Percentiles rank a stretch among this genome's conserved stretches.
phyloP scores from a whole-genome alignment of 176 grass and related monocot genomes.

The Calamus simplicifolius region DNA sequence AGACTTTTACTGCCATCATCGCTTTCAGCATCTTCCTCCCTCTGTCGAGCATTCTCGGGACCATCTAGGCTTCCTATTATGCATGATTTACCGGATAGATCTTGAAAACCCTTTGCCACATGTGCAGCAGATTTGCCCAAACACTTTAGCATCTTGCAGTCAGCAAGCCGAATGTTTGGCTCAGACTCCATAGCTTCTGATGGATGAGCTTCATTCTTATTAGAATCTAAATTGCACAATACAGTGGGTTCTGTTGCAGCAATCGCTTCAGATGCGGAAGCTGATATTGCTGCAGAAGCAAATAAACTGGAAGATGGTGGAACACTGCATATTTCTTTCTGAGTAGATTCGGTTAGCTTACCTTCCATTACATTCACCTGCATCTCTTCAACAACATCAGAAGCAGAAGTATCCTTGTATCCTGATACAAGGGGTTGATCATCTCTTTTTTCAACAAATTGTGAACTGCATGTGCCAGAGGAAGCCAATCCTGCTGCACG shows the following conservation, averaged over 20 bases:
- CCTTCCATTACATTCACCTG: not conserved
- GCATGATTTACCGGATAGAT: slow-evolving; percentile 24
- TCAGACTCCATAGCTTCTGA: slow-evolving; percentile 9
- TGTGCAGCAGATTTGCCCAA: slow-evolving; percentile 17
- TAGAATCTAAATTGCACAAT: slow-evolving; percentile 5
- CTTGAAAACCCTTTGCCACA: slow-evolving; percentile 17
- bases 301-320: not conserved
- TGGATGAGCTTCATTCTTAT: not conserved
- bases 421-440: not conserved
- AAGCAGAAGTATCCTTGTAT: slow-evolving; percentile 1
- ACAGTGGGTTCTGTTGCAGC: not conserved
- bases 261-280: not conserved
- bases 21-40: not conserved
- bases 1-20: slow-evolving; percentile 18
- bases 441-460: not conserved
- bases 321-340: not conserved
- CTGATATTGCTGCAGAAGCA: not conserved
- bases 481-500: not conserved
- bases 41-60: slow-evolving; percentile 27
- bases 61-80: slow-evolving; percentile 26
- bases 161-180: slow-evolving; percentile 3
- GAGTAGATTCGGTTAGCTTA: not conserved
- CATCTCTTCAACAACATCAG: slow-evolving; percentile 1
- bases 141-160: not conserved
- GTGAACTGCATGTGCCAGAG: slow-evolving; percentile 13